phyloP scores from a whole-genome alignment of 2,329 filamentous ascomycete genomes.

The Neofusicoccum laricinum region DNA sequence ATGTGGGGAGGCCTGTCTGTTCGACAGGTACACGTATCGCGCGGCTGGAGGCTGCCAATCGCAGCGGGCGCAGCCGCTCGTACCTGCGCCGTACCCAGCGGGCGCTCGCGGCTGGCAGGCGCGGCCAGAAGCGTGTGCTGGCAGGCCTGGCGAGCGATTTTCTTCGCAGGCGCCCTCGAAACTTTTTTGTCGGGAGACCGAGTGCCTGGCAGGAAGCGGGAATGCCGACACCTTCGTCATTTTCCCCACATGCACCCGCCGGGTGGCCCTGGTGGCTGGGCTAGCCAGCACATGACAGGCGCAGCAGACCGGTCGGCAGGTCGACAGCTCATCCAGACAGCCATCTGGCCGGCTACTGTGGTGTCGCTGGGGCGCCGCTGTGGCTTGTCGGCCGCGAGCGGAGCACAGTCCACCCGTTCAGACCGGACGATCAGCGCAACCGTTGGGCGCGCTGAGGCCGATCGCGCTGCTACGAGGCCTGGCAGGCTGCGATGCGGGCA shows the following conservation, averaged over 20 bases:
- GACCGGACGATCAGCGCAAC: not conserved
- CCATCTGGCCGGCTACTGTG: not conserved
- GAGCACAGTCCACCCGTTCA: constrained; percentile 9
- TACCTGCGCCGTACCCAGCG: not conserved
- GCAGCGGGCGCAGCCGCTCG: not conserved
- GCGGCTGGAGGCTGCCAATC: not conserved
- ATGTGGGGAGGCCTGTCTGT: not conserved
- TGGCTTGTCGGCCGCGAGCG: too few relatives aligned
- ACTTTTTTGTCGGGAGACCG: constrained; percentile 8
- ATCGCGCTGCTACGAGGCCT: not conserved
- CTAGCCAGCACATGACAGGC: constrained; percentile 5
- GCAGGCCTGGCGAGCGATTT: not conserved
- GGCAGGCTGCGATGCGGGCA: not conserved
- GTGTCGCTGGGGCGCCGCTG: not conserved
- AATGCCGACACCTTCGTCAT: not conserved
- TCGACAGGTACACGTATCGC: constrained; percentile 10
- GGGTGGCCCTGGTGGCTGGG: not conserved
- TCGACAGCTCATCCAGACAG: not conserved
- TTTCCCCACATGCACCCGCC: not conserved
- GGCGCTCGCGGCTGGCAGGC: not conserved
- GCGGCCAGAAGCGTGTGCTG: not conserved
- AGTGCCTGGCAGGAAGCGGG: constrained; percentile 4
- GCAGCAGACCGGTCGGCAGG: constrained; percentile 9
- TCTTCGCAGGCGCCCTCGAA: not conserved
- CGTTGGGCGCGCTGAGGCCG: constrained; percentile 2